Conservation (phyloP, 345 rosid species). For the Combretum micranthum region DNA sequence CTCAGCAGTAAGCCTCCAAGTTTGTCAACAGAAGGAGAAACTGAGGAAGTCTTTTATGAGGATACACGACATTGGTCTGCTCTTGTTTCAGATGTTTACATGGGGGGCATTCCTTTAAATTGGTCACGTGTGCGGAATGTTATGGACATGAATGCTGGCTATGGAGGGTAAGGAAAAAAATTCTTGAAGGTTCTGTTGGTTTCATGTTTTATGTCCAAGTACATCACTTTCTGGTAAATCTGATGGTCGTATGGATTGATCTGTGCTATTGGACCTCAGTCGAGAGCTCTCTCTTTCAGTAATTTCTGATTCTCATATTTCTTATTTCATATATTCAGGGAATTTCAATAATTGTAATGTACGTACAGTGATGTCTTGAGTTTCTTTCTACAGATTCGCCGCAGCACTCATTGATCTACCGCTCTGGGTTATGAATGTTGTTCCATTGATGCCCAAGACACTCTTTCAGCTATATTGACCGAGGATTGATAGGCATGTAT, state of each 20-base stretch:
- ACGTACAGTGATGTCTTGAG: background rate
- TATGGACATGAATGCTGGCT: constrained; percentile 95
- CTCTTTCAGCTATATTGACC: constrained; percentile 56
- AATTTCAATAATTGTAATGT: background rate
- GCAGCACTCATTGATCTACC: constrained; percentile 66
- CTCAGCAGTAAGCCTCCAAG: constrained; percentile 51
- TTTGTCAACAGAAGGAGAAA: constrained; percentile 30
- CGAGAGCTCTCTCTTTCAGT: background rate
- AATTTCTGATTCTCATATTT: background rate
- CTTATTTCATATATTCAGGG: background rate
- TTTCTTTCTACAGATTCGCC: constrained; percentile 48
- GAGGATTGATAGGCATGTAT: constrained; percentile 83
- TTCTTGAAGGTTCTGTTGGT: background rate
- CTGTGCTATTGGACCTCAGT: too few relatives aligned
- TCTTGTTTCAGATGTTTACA: constrained; percentile 59
- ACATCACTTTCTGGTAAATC: background rate
- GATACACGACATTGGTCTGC: constrained; percentile 72
- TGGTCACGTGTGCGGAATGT: constrained; percentile 67
- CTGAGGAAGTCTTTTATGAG: constrained; percentile 28
- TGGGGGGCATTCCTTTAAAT: constrained; percentile 47
- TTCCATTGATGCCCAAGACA: constrained; percentile 53
- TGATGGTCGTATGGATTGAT: too few relatives aligned
- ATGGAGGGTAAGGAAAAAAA: constrained; percentile 64
- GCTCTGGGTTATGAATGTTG: constrained; percentile 90
- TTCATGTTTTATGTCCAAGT: background rate